These are phyloP conservation scores for Thinopyrum elongatum DNA, from an alignment of 176 grass and related monocot genomes.

Conservation along the genomic window DNA sequence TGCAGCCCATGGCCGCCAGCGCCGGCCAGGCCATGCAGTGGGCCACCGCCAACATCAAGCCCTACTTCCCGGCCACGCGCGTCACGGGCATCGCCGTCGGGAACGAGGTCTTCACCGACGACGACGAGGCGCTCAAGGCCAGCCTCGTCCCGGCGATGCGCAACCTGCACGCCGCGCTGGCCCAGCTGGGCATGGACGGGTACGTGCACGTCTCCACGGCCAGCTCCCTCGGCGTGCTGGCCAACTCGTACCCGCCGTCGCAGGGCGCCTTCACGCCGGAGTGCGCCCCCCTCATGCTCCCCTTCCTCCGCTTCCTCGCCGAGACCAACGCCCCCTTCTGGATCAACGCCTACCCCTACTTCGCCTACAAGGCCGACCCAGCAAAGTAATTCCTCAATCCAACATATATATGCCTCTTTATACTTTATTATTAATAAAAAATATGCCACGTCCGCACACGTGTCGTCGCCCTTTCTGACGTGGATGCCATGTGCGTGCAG, in stretches of 20 bases:
- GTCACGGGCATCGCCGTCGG: slow-evolving; percentile 88
- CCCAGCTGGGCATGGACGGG: slow-evolving; percentile 60
- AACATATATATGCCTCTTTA: too few species aligned
- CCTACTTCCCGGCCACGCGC: slow-evolving; percentile 76
- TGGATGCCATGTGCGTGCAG: neutral
- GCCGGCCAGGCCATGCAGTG: slow-evolving; percentile 59
- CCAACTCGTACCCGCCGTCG: slow-evolving; percentile 86
- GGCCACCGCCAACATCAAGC: slow-evolving; percentile 49
- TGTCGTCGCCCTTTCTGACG: neutral
- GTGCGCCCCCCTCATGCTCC: slow-evolving; percentile 45
- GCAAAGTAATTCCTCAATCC: slow-evolving; percentile 17
- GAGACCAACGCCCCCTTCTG: slow-evolving; percentile 74
- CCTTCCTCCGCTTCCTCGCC: slow-evolving; percentile 65
- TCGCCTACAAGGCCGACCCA: slow-evolving; percentile 83
- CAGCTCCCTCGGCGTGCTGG: slow-evolving; percentile 74
- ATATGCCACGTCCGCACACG: neutral
- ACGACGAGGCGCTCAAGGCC: slow-evolving; percentile 64
- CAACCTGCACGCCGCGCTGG: slow-evolving; percentile 69
- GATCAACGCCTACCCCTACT: slow-evolving; percentile 94
- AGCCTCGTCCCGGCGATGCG: slow-evolving; percentile 86
- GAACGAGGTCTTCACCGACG: slow-evolving; percentile 80
- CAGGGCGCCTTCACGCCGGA: slow-evolving; percentile 66
- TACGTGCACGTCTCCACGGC: slow-evolving; percentile 80
- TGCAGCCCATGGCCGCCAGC: slow-evolving; percentile 43
- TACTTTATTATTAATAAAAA: too few species aligned